Evolutionary conservation across 257 asterid species (phyloP), one percentile per base, ranked within the genome.

Genomic region (Plantago ovata): DNA sequence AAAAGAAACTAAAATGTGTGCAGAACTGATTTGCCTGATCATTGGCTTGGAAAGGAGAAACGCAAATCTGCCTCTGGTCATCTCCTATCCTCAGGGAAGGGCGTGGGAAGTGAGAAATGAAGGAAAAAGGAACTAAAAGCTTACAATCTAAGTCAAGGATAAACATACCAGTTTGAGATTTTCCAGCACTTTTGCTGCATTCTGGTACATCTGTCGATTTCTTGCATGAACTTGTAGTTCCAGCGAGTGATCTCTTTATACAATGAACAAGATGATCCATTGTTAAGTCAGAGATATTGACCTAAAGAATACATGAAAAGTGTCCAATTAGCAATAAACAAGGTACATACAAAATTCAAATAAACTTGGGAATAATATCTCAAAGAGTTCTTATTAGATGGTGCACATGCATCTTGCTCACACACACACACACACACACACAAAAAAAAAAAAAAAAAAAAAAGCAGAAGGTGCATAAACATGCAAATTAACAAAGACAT

Each of bases 231-330:
- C 38, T 71, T 24, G 55, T 75, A 56, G 61, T 36, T 40, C 68
- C 63, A 58, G 56, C 53, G 47, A 89, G 50, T 53, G 80, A 48
- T 67, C 77, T 82, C 67, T 70, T 52, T 45, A 78, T 71, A 65
- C 96, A 85, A 48, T 61, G 64, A 62, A 87, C 81, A 46, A 91
- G 65, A 74, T 91, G 93, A 61, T 74, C 81, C 60, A 82, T 41
- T 11, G 88, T 71, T 73, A 74, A 21, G 45, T 70, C 85, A 38
- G 78, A 33, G 61, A 72, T 50, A 57, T 70, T 69, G 62, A 50
- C 77, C 94, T 84, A 81, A 51, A 66, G 66, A 28, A 23, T 28
- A 61, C 64, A 61, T 49, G 9, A 72, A 43, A 53, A 48, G 38
- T 9, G 33, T 63, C 18, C 61, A 65, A 38, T 57, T 64, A 72